Evolutionary conservation across 768 basidiomycete species (phyloP), one percentile per base, ranked within the genome.

Genomic region (Podaxis sp.): DNA sequence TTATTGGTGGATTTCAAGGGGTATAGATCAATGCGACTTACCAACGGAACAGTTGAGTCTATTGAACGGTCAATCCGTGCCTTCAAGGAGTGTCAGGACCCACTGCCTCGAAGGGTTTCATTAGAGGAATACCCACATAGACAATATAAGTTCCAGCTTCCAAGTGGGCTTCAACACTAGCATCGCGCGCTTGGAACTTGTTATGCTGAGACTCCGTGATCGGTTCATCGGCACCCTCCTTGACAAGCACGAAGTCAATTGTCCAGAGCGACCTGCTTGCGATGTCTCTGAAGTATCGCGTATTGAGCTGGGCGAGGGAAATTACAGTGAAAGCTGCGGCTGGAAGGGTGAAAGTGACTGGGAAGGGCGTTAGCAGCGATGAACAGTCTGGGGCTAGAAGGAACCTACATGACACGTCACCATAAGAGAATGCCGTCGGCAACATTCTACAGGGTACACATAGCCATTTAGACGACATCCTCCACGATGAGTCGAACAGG

Each of bases 321-420:
- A 86, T 77, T 17, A 84, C 75, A 15, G 82, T 71, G 17, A 73
- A 72, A 0, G 83, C 74, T 0, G 73, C 67, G 7, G 74, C 70
- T 2, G 79, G 71, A n/a, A 85, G 66, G 1, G 77, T 72, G 67
- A 86, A 79, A 0, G 77, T 80, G 68, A 81, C 84, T 85, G 39
- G 39, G 8, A 39, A 26, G 42, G 48, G 11, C 17, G 22, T 49
- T 33, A 33, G 33, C 28, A 36, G 42, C 46, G 19, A 22, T 19
- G 38, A 4, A 3, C 12, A 17, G 3, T 19, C 17, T 59, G 26
- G 52, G 22, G 36, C 3, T 26, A 33, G 46, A 52, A 6, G 7
- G 22, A 44, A 74, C 83, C 30, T 64, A 84, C 84, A 86, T 4
- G 82, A 79, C 9, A 86, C 75, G 63, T 87, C 84, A 19, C 84